Evolutionary conservation across 140 eudicot genomes (phyloP), one percentile per base, ranked within the genome.

Genomic region (Cichorium intybus): DNA sequence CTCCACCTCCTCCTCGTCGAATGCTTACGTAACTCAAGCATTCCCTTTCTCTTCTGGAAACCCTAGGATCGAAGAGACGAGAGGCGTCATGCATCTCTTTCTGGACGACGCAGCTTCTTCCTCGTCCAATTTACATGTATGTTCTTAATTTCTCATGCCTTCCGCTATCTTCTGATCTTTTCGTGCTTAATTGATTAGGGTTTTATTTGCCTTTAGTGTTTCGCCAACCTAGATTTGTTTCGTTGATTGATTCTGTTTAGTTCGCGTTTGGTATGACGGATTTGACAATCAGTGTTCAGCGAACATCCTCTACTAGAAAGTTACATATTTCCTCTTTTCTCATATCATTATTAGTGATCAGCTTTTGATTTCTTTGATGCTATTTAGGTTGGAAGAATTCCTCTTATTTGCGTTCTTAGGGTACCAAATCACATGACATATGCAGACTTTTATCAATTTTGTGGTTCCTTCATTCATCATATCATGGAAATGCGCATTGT

Each of bases 401-500:
- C 99, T 83, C 95, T 85, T 56, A 60, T 88, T 21, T 88, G 97
- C 78, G 95, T 93, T 33, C 88, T 93, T 18, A 93, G 97, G 34
- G 97, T 93, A 73, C 97, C 99, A 35, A 85, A 85, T 71, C 99
- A 93, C 86, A 85, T 85, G 97, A 93, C 99, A 7, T 93, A 93
- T 67, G 85, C 97, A 2, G 97, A 93, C 55, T 93, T 93, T 59
- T 93, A 95, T 65, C 97, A 80, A 70, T 93, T 85, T 64, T 88
- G 95, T 78, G 99, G 99, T 54, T 85, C 97, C 4, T 93, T 85
- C 54, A 79, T 93, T 71, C 95, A 85, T 64, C 87, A 85, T 76
- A 81, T 93, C 61, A 57, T 83, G 84, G 99, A 93, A 66, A 93
- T 88, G 97, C 84, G 95, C 31, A 76, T 93, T 49, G 88, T 88